These are phyloP conservation scores for Murraya koenigii DNA, from an alignment of 345 rosid genomes.

Conservation along the genomic window DNA sequence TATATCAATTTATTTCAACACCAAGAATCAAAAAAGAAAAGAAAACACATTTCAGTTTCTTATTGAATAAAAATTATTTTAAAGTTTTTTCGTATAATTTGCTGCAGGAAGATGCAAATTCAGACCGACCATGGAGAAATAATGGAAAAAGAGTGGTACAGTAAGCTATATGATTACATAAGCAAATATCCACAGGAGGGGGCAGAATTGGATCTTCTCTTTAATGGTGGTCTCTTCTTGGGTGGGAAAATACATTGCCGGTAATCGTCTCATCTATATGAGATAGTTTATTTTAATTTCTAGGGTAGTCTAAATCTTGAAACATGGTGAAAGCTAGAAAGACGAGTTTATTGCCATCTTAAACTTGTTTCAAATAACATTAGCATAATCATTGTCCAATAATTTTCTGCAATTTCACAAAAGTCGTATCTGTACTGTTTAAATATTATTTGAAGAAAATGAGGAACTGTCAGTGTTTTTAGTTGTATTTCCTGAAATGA, in stretches of 20 bases:
- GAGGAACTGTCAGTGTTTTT: too few relatives aligned
- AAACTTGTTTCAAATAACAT: too few relatives aligned
- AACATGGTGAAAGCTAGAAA: too few relatives aligned
- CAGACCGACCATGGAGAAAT: conserved; percentile 20
- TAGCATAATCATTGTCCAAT: too few relatives aligned
- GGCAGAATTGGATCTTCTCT: conserved; percentile 24
- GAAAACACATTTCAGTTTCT: not conserved
- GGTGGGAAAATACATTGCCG: conserved; percentile 37
- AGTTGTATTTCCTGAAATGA: too few relatives aligned
- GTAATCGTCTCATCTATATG: conserved; percentile 7
- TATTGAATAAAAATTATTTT: not conserved
- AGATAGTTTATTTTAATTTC: too few relatives aligned
- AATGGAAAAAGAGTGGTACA: conserved; percentile 32
- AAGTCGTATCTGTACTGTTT: too few relatives aligned
- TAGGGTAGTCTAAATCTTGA: too few relatives aligned
- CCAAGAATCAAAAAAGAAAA: not conserved
- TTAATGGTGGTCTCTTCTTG: conserved; percentile 27
- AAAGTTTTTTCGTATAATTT: not conserved
- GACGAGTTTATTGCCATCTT: too few relatives aligned
- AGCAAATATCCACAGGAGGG: conserved; percentile 31
- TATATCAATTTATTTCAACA: not conserved
- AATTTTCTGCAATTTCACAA: too few relatives aligned
- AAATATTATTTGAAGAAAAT: too few relatives aligned
- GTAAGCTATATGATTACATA: conserved; percentile 15
- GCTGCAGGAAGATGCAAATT: conserved; percentile 31